Conservation (phyloP, 2,329 filamentous ascomycete genomes). For the Cucurbitaria berberidis region DNA sequence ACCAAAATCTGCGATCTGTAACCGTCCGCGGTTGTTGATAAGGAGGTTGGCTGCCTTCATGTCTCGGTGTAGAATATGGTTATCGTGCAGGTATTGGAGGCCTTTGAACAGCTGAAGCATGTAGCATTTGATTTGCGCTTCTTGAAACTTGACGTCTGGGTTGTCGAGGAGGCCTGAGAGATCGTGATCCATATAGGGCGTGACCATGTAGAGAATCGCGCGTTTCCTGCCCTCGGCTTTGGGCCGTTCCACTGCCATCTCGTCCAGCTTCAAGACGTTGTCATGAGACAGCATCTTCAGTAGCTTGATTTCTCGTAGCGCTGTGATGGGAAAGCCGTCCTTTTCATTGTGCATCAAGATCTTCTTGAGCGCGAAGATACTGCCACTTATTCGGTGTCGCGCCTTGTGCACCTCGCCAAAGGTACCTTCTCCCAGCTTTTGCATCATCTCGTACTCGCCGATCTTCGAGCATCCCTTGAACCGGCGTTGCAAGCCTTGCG, state of each 20-base stretch:
- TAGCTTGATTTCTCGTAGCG: slow-evolving; percentile 95
- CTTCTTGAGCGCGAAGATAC: slow-evolving; percentile 90
- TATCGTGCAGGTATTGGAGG: slow-evolving; percentile 84
- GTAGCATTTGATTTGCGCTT: slow-evolving; percentile 97
- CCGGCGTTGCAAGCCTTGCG: slow-evolving; percentile 59
- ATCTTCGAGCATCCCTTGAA: slow-evolving; percentile 89
- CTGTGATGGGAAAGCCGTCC: slow-evolving; percentile 99
- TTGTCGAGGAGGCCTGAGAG: slow-evolving; percentile 97
- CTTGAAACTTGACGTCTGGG: slow-evolving; percentile 82
- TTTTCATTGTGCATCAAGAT: slow-evolving; percentile 99
- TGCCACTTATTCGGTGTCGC: slow-evolving; percentile 73
- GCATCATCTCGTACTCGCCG: slow-evolving; percentile 76
- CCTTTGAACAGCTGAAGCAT: slow-evolving; percentile 92
- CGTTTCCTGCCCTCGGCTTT: slow-evolving; percentile 64
- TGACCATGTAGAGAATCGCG: slow-evolving; percentile 97
- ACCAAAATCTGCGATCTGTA: slow-evolving; percentile 98
- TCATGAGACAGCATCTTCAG: slow-evolving; percentile 92
- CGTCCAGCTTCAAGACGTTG: slow-evolving; percentile 85
- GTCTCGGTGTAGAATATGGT: slow-evolving; percentile 87
- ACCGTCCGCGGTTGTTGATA: slow-evolving; percentile 90
- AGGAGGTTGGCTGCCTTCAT: slow-evolving; percentile 99
- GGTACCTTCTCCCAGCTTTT: slow-evolving; percentile 91
- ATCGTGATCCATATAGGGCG: slow-evolving; percentile 98
- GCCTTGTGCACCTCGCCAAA: slow-evolving; percentile 97
- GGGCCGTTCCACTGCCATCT: slow-evolving; percentile 90